These are phyloP conservation scores for Teratosphaeria pseudoeucalypti DNA, from an alignment of 2,329 filamentous ascomycete species.

Conservation along the genomic window DNA sequence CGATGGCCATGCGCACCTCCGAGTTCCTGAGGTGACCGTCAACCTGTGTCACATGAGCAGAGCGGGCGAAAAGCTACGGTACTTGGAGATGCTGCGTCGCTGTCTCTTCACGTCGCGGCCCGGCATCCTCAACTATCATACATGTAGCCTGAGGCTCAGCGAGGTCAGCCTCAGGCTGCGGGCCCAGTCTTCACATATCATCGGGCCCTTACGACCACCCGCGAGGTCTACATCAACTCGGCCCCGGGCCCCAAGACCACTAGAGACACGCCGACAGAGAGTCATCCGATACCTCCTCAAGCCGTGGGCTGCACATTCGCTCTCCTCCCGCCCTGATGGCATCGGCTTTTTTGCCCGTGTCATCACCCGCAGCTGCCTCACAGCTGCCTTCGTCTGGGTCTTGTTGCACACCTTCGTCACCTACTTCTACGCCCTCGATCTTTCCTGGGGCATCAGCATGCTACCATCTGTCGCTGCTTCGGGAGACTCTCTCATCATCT, in stretches of 20 bases:
- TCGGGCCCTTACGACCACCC: not conserved
- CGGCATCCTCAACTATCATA: not conserved
- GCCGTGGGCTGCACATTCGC: not conserved
- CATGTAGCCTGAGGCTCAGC: not conserved
- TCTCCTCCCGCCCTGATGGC: not conserved
- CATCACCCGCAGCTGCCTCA: not conserved
- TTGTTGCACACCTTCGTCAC: slow-evolving; percentile 25
- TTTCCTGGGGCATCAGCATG: slow-evolving; percentile 71
- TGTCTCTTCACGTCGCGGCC: not conserved
- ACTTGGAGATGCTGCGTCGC: not conserved
- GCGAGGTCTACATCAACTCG: not conserved
- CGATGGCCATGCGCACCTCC: not conserved
- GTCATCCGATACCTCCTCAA: slow-evolving; percentile 1
- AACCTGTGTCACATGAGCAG: not conserved
- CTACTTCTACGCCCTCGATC: slow-evolving; percentile 52
- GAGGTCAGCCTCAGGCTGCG: not conserved
- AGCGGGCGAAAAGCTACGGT: no score
- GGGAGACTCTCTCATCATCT: slow-evolving; percentile 60
- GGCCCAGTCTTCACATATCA: not conserved
- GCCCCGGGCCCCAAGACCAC: not conserved
- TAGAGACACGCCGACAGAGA: not conserved
- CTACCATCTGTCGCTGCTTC: slow-evolving; percentile 65
- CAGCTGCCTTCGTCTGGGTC: not conserved
- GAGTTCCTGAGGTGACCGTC: no score
- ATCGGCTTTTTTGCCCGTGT: not conserved